These are phyloP conservation scores for Hanseniaspora sp. DNA, from an alignment of 1,139 yeast genomes.

Conservation along the genomic window DNA sequence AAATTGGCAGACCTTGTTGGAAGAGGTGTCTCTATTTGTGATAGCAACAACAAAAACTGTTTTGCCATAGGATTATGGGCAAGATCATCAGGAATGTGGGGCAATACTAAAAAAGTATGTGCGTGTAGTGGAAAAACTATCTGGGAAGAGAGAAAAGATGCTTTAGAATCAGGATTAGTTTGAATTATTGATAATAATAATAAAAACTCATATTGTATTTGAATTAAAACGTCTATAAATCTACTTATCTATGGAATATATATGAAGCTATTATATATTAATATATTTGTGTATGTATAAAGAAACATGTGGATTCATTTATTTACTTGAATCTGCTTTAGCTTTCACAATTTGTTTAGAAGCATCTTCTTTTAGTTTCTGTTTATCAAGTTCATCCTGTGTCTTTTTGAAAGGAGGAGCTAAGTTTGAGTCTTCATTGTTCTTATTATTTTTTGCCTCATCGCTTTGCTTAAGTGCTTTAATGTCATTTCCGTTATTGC, in stretches of 20 bases:
- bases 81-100: conserved; percentile 95
- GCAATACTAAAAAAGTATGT: conserved; percentile 84
- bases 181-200: not conserved
- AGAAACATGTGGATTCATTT: not conserved
- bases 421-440: not conserved
- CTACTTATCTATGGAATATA: too few species aligned
- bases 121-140: conserved; percentile 90
- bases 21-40: conserved; percentile 34
- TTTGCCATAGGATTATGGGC: conserved; percentile 75
- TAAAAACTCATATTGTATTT: too few species aligned
- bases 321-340: not conserved
- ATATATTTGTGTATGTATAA: too few species aligned
- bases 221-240: too few species aligned
- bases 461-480: conserved; percentile 19
- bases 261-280: not conserved
- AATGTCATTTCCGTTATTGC: conserved; percentile 17
- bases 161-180: conserved; percentile 29
- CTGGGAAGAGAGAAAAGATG: conserved; percentile 88
- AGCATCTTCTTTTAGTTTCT: not conserved
- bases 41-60: conserved; percentile 34
- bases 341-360: not conserved
- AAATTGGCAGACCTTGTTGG: conserved; percentile 39
- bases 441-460: not conserved
- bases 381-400: conserved; percentile 9
- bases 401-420: conserved; percentile 14